Evolutionary conservation across 768 basidiomycete genomes (phyloP).

Genomic region (Amyloporia xantha): DNA sequence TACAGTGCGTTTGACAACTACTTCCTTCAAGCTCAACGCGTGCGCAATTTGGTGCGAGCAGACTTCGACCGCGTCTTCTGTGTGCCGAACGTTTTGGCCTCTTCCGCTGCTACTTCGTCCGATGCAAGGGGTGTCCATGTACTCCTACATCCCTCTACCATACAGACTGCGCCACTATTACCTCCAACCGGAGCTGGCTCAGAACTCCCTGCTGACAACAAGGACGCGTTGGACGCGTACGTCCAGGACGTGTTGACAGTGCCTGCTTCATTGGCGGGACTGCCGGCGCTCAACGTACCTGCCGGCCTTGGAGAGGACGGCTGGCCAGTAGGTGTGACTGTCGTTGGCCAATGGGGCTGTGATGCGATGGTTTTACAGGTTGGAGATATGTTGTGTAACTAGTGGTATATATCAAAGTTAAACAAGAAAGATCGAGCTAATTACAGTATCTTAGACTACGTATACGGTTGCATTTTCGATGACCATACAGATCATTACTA

Average conservation of each 20-base stretch:
- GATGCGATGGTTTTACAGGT: slow-evolving; percentile 55
- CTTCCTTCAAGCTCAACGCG: slow-evolving; percentile 85
- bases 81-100: slow-evolving; percentile 37
- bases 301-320: slow-evolving; percentile 39
- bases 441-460: too few relatives aligned
- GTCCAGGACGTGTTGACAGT: slow-evolving; percentile 90
- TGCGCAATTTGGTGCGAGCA: slow-evolving; percentile 60
- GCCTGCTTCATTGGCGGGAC: slow-evolving; percentile 83
- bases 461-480: neutral
- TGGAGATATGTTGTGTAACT: slow-evolving; percentile 29
- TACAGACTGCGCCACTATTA: slow-evolving; percentile 73
- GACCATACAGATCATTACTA: neutral
- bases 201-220: neutral
- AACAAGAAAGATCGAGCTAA: too few relatives aligned
- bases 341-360: slow-evolving; percentile 86
- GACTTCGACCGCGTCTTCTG: slow-evolving; percentile 74
- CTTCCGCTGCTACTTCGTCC: neutral
- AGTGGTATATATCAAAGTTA: too few relatives aligned
- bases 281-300: slow-evolving; percentile 79
- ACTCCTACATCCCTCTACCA: slow-evolving; percentile 81
- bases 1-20: slow-evolving; percentile 94
- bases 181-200: too few relatives aligned
- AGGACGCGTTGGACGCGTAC: slow-evolving; percentile 47
- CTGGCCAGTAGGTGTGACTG: slow-evolving; percentile 80
- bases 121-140: slow-evolving; percentile 53